Evolutionary conservation across 805 yeast species (phyloP).

Genomic region (Ogataea dorogensis): DNA sequence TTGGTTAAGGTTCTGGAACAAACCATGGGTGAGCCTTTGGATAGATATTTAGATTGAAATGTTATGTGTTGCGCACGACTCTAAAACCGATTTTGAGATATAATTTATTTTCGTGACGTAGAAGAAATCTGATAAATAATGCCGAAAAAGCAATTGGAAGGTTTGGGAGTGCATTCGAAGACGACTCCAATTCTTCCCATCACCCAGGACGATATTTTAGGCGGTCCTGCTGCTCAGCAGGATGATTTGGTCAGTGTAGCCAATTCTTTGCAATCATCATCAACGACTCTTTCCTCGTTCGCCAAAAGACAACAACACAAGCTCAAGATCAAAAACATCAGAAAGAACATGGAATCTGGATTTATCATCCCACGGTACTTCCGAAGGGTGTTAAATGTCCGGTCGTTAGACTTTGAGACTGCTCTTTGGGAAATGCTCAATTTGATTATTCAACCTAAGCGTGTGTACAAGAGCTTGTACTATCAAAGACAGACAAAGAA

Average conservation of each 20-base stretch:
- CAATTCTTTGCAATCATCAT: slow-evolving; percentile 27
- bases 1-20: slow-evolving; percentile 88
- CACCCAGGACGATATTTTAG: slow-evolving; percentile 23
- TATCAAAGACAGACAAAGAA: slow-evolving; percentile 78
- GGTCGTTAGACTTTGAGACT: slow-evolving; percentile 85
- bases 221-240: slow-evolving; percentile 11
- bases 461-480: slow-evolving; percentile 77
- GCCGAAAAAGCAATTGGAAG: slow-evolving; percentile 24
- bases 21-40: slow-evolving; percentile 93
- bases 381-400: slow-evolving; percentile 61
- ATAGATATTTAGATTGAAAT: slow-evolving; percentile 57
- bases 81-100: not conserved
- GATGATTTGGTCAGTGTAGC: slow-evolving; percentile 29
- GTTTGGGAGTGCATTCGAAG: slow-evolving; percentile 20
- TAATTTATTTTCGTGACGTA: slow-evolving; percentile 6
- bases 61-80: slow-evolving; percentile 5
- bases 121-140: slow-evolving; percentile 5
- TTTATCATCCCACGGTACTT: slow-evolving; percentile 32
- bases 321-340: slow-evolving; percentile 20
- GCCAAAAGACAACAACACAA: slow-evolving; percentile 28
- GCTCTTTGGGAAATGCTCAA: slow-evolving; percentile 89
- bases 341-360: slow-evolving; percentile 18
- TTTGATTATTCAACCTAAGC: slow-evolving; percentile 69
- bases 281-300: slow-evolving; percentile 25
- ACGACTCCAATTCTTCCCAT: slow-evolving; percentile 22